phyloP scores from a whole-genome alignment of 352 stramenopile species.

The Phytophthora idaei region DNA sequence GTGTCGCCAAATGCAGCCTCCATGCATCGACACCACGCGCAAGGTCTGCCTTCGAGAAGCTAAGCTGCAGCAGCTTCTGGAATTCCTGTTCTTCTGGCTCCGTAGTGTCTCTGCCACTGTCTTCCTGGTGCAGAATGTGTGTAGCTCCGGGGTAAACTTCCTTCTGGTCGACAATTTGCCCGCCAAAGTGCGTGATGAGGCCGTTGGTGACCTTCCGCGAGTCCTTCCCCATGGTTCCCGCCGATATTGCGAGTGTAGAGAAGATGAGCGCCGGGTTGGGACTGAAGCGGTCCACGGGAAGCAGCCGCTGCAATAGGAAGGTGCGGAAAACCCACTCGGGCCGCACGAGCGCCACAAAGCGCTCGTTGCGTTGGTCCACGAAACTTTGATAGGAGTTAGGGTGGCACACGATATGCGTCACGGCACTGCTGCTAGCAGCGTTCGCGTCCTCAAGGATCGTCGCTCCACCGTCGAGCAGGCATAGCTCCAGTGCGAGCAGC shows the following conservation, averaged over 20 bases:
- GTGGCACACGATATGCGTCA: constrained; percentile 82
- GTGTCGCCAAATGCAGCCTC: constrained; percentile 45
- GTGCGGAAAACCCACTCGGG: constrained; percentile 83
- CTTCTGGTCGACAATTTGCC: constrained; percentile 69
- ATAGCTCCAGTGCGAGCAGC: constrained; percentile 57
- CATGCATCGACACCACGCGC: constrained; percentile 46
- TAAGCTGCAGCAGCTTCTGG: constrained; percentile 51
- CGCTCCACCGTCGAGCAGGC: constrained; percentile 69
- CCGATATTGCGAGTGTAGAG: constrained; percentile 74
- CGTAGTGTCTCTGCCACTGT: constrained; percentile 18
- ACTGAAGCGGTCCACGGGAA: constrained; percentile 79
- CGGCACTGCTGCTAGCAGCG: constrained; percentile 15
- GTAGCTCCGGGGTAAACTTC: constrained; percentile 57
- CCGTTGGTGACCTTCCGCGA: constrained; percentile 79
- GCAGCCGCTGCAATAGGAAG: constrained; percentile 65
- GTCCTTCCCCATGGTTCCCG: constrained; percentile 78
- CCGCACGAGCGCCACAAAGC: constrained; percentile 76
- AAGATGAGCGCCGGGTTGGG: constrained; percentile 80
- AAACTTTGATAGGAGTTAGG: constrained; percentile 59
- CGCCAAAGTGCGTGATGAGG: constrained; percentile 83
- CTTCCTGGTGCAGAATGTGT: constrained; percentile 76
- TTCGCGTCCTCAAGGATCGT: constrained; percentile 42
- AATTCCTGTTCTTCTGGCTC: constrained; percentile 39
- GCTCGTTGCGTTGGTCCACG: constrained; percentile 52
- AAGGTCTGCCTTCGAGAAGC: constrained; percentile 54